Base-by-base conservation (phyloP, 2,329 filamentous ascomycete genomes). In the Ophiocordyceps sinensis region DNA sequence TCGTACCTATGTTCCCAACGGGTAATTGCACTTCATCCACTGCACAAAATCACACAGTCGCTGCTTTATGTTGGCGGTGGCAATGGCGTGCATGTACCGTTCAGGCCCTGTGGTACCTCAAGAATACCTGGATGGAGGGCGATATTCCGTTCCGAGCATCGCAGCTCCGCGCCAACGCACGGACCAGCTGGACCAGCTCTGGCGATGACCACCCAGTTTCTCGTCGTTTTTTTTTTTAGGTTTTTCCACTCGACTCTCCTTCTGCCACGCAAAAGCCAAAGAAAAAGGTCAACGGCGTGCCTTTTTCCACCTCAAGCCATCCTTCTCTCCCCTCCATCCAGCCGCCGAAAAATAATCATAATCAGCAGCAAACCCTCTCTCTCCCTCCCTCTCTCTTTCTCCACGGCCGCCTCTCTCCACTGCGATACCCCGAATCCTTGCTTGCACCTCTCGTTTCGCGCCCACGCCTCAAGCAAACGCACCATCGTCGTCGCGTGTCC, bases 201-300 rank as follows among this genome's bases (percentile, higher is more conserved):
- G 41, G 43, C 44, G 45, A 49, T 47, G 45, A 46, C 44, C 47
- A 44, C 46, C 43, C 42, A 34, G 6, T 41, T 41, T 41, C 14
- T 34, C 32, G 41, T 26, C 41, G 32, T 35, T 42, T 45, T 45
- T 48, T 42, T 43, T 45, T 39, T 39, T 32, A n/a, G n/a, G n/a
- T 28, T 28, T 37, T 30, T 10, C 23, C 28, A 3, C 36, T 39
- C 29, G 38, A n/a, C 36, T 40, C 39, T 39, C 40, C 38, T 44
- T 46, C 43, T 36, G 42, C 39, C 37, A 37, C 31, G 32, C 34
- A 34, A 28, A 28, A 38, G 41, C 36, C 39, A 42, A 29, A 34
- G 31, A 42, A 40, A 40, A 34, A 38, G 38, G 17, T 37, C 36
- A 36, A 37, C 40, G 38, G 36, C 42, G 43, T 40, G 39, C 38